Percentiles rank a stretch among this genome's conserved stretches.
Evolutionary conservation across 2,329 filamentous ascomycete species (phyloP).

Genomic region (Bipolaris sorokiniana): DNA sequence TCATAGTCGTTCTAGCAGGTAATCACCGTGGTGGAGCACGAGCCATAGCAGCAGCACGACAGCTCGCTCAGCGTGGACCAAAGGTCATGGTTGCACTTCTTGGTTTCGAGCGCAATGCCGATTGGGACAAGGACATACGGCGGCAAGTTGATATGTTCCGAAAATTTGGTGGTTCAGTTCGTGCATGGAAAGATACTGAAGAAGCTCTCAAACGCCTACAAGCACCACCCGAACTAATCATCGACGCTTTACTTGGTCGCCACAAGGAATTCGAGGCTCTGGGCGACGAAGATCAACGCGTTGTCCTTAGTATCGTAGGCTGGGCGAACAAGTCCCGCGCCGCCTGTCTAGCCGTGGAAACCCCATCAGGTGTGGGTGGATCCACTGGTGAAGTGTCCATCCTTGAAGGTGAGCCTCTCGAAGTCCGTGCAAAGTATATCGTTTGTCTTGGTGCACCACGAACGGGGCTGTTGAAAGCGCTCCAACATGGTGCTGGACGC

Average conservation of each 20-base stretch:
- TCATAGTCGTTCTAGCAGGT: slow-evolving; percentile 83
- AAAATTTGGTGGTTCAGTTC: slow-evolving; percentile 78
- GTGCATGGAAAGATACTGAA: slow-evolving; percentile 65
- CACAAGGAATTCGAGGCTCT: slow-evolving; percentile 90
- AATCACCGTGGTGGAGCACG: slow-evolving; percentile 90
- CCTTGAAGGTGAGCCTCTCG: slow-evolving; percentile 76
- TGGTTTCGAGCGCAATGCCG: slow-evolving; percentile 80
- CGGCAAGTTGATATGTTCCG: slow-evolving; percentile 85
- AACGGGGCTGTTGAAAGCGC: slow-evolving; percentile 78
- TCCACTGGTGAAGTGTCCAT: slow-evolving; percentile 65
- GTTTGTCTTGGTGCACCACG: slow-evolving; percentile 88
- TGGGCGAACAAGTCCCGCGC: slow-evolving; percentile 91
- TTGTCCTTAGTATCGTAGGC: slow-evolving; percentile 86
- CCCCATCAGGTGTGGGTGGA: slow-evolving; percentile 87
- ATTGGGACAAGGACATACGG: slow-evolving; percentile 78
- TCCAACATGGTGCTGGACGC: slow-evolving; percentile 64
- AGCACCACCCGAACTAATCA: slow-evolving; percentile 76
- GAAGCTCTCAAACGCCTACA: slow-evolving; percentile 61
- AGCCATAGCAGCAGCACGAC: slow-evolving; percentile 82
- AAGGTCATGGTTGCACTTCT: slow-evolving; percentile 84
- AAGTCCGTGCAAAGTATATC: slow-evolving; percentile 81
- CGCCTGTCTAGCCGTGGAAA: slow-evolving; percentile 83
- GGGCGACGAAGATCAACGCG: slow-evolving; percentile 78
- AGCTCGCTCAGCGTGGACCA: slow-evolving; percentile 82
- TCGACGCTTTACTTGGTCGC: slow-evolving; percentile 87